Evolutionary conservation across 345 rosid species (phyloP), one percentile per base, ranked within the genome.

Genomic region (Boechera retrofracta): DNA sequence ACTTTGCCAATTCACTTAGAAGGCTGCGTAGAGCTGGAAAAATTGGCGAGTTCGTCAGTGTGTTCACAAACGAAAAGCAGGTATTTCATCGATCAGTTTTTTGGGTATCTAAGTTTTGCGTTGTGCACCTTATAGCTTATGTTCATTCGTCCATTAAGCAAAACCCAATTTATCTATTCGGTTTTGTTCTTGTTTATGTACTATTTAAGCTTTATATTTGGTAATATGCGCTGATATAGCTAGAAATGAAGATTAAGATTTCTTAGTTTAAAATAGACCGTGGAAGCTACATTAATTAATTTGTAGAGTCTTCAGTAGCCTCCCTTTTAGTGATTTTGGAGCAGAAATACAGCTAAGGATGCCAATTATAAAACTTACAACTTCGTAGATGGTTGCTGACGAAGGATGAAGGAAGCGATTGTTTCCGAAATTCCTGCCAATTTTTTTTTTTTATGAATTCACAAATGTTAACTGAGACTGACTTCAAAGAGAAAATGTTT

Each of bases 11-110:
- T 72, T 83, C 83, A 21, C 68, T 92, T 82, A 89, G 98, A 83
- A 87, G 80, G 83, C 80, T 92, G 79, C 92, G 98, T 61, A 87
- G 98, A 89, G 87, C 93, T 78, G 97, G 98, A 26, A 86, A 85
- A 86, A 79, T 94, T 73, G 94, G 98, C 51, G 98, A 94, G 78
- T 94, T 94, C 82, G 97, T 94, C 49, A 87, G 90, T 67, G 85
- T 94, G 71, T 94, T 87, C 84, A 87, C 87, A 58, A 90, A 94
- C 68, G 98, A 90, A 85, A 94, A 92, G 83, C 98, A 94, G 97
- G 98, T 94, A 85, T 64, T 2, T 73, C 79, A 26, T 79, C 70
- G 16, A 62, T 49, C 71, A 48, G 15, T 65, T 24, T 5, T 57
- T 18, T 38, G 24, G 16, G 71, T 44, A 10, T 24, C 21, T 44